These are phyloP conservation scores for Pseudocercospora fuligena DNA, from an alignment of 2,329 filamentous ascomycete genomes.

Conservation along the genomic window DNA sequence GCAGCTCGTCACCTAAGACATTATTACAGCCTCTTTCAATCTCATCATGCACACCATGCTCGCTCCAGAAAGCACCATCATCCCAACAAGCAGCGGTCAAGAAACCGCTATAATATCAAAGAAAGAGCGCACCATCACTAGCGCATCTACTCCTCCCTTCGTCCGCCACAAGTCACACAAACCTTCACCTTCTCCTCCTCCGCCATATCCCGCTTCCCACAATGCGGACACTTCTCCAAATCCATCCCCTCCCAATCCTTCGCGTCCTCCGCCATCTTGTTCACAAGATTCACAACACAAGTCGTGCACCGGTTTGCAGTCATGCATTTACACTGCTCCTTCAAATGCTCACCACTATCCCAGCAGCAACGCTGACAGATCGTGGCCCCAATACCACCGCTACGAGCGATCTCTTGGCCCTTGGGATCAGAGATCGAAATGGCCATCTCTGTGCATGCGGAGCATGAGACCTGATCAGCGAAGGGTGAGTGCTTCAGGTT, in stretches of 20 bases:
- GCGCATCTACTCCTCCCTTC: too few species aligned
- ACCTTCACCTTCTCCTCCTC: too few species aligned
- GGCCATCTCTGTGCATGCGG: neutral
- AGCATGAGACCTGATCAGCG: neutral
- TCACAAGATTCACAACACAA: neutral
- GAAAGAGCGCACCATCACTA: too few species aligned
- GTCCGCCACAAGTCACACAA: too few species aligned
- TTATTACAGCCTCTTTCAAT: too few species aligned
- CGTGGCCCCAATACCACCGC: neutral
- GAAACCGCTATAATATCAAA: too few species aligned
- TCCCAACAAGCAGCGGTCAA: too few species aligned
- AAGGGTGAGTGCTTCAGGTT: neutral
- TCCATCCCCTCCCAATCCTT: neutral
- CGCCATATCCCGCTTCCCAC: neutral
- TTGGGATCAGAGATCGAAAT: neutral
- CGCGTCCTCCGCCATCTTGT: neutral
- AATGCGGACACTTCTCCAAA: neutral
- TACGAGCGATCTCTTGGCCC: neutral
- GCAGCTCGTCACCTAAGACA: too few species aligned
- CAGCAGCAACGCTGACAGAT: neutral
- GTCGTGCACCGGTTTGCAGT: neutral
- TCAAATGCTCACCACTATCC: neutral
- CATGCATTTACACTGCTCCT: neutral
- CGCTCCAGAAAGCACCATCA: too few species aligned
- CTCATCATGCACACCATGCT: too few species aligned